Conservation (phyloP, 2,329 filamentous ascomycete species). For the Aspergillus pseudoterreus region DNA sequence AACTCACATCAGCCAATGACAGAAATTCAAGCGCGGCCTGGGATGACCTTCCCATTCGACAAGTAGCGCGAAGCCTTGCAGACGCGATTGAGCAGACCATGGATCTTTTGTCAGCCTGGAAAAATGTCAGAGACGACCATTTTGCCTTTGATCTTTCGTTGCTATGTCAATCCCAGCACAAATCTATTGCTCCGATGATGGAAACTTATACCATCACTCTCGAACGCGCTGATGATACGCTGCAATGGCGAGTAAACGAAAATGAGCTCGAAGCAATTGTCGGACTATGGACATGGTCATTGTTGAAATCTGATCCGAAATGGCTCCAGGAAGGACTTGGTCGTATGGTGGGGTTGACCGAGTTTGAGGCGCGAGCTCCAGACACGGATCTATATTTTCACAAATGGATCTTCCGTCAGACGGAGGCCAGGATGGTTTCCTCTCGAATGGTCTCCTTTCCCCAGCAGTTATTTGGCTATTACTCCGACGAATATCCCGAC, state of each 20-base stretch:
- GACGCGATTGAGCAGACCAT: conserved; percentile 26
- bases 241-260: conserved; percentile 23
- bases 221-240: conserved; percentile 16
- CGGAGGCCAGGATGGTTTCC: conserved; percentile 18
- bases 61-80: conserved; percentile 18
- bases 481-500: neutral
- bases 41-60: conserved; percentile 27
- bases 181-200: neutral
- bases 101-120: conserved; percentile 25
- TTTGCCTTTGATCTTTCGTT: conserved; percentile 19
- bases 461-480: conserved; percentile 19
- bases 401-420: conserved; percentile 31
- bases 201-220: conserved; percentile 17
- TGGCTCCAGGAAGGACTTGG: conserved; percentile 14
- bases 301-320: conserved; percentile 18
- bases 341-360: conserved; percentile 21
- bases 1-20: conserved; percentile 15
- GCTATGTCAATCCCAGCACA: conserved; percentile 10
- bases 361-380: conserved; percentile 15
- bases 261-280: conserved; percentile 30
- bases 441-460: conserved; percentile 14
- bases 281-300: conserved; percentile 31
- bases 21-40: conserved; percentile 14
- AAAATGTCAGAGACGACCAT: neutral
- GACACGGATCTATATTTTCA: conserved; percentile 25